phyloP scores from a whole-genome alignment of 768 basidiomycete genomes.

The Rhodocollybia butyracea region DNA sequence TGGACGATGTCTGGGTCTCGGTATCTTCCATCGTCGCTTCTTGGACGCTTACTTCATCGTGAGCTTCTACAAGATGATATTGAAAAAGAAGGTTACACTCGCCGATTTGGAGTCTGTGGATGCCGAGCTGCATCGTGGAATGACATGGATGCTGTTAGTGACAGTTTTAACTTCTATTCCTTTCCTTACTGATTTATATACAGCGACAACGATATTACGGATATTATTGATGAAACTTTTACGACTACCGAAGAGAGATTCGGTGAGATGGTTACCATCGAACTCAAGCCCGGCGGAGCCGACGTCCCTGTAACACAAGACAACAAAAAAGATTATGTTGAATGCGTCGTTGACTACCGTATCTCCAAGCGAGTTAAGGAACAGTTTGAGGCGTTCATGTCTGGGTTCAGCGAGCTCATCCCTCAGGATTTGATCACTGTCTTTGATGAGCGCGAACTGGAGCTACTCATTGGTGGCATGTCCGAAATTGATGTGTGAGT shows the following conservation, averaged over 20 bases:
- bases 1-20: constrained; percentile 90
- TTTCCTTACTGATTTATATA: constrained; percentile 11
- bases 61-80: constrained; percentile 99
- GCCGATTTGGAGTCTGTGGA: constrained; percentile 96
- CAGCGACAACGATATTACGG: constrained; percentile 97
- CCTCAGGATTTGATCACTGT: constrained; percentile 98
- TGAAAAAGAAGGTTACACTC: constrained; percentile 95
- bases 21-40: constrained; percentile 99
- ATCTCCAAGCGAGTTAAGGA: constrained; percentile 97
- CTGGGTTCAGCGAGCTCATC: constrained; percentile 99
- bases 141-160: constrained; percentile 98
- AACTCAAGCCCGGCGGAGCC: constrained; percentile 85
- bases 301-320: constrained; percentile 90
- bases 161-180: constrained; percentile 5
- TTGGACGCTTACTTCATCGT: constrained; percentile 99
- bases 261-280: constrained; percentile 96
- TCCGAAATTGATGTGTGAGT: constrained; percentile 98
- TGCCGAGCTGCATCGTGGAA: constrained; percentile 87
- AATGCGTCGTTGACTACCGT: constrained; percentile 92
- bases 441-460: constrained; percentile 97
- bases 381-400: constrained; percentile 99
- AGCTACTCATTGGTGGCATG: constrained; percentile 97
- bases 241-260: constrained; percentile 97
- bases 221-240: constrained; percentile 97
- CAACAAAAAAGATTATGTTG: constrained; percentile 99